A percentile compares a stretch with the other conserved stretches of the same genome.
phyloP scores from a whole-genome alignment of 2,329 filamentous ascomycete species.

The Diaporthe caulivora region DNA sequence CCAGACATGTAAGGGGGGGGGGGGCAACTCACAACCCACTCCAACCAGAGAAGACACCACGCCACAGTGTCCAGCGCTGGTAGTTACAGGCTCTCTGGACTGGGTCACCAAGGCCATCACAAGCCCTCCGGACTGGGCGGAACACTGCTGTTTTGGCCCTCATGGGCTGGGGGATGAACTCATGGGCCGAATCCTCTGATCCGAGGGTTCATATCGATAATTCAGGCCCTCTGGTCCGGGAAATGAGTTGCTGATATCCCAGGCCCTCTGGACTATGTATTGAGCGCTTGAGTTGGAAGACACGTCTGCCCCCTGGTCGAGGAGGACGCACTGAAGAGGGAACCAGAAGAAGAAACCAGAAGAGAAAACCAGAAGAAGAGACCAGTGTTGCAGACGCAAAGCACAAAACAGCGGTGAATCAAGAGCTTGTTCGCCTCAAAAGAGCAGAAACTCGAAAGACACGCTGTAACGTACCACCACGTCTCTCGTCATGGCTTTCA shows the following conservation, averaged over 20 bases:
- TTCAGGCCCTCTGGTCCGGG: neutral
- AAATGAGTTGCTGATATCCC: neutral
- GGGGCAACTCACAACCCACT: neutral
- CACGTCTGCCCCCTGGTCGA: neutral
- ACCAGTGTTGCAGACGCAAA: constrained; percentile 6
- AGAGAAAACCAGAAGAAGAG: too few relatives aligned
- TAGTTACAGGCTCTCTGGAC: neutral
- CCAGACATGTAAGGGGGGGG: neutral
- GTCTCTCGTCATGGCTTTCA: neutral
- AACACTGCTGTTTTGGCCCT: neutral
- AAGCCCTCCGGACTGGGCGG: neutral
- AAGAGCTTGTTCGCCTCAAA: neutral
- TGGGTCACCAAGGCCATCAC: neutral
- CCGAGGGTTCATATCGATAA: too few relatives aligned
- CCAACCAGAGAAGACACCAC: neutral
- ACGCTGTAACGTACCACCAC: constrained; percentile 18
- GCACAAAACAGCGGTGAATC: neutral
- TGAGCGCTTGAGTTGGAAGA: neutral
- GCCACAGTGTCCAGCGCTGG: neutral
- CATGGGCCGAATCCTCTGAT: neutral
- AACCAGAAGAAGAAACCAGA: too few relatives aligned
- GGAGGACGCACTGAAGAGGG: neutral
- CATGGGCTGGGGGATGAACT: neutral
- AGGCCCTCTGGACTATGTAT: constrained; percentile 9
- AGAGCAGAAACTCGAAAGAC: constrained; percentile 16